Base-by-base conservation (phyloP, 1,284 basidiomycete genomes). In the Coniophora puteana region DNA sequence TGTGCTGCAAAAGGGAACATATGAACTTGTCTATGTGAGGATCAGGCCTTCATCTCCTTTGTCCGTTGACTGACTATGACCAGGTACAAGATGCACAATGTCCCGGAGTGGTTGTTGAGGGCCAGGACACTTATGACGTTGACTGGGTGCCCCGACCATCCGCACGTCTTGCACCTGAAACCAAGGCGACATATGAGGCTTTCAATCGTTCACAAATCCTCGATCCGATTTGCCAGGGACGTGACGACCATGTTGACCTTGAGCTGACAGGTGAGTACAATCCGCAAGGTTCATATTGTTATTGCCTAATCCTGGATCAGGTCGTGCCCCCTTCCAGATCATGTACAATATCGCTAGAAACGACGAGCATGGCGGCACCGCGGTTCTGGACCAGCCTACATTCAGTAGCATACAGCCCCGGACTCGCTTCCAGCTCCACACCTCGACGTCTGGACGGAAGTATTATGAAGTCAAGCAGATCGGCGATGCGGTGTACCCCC, bases 401-500 rank as follows among this genome's bases (percentile, higher is more conserved):
- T 86, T 95, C 65, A 92, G 87, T 59, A 90, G 89, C 52, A 91
- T 94, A 17, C 89, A 93, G 57, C 71, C 80, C 12, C 77, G 74
- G 16, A 88, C 89, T 7, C 78, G 90, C 25, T 83, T 97, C 58
- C 89, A 93, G 50, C 74, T 98, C 18, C 83, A 82, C 43, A 93
- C 89, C 0, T 76, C 80, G 0, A 76, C 76, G 26, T 74, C 90
- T 2, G 93, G 93, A 3, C 76, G 81, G 42, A 88, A 94, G 57
- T 85, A 79, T 55, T 98, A 98, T 61, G 84, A 90, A 57, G 83
- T 99, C 49, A 82, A 86, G 48, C 85, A 89, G 53, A 78, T 98
- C 16, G 87, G 86, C 8, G 95, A 99, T 59, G 73, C 83, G 0
- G 78, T 87, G n/a, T 98, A 96, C 63, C 83, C 87, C 7, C 69